Evolutionary conservation across 2,329 filamentous ascomycete species (phyloP).

Genomic region (Bipolaris victoriae): DNA sequence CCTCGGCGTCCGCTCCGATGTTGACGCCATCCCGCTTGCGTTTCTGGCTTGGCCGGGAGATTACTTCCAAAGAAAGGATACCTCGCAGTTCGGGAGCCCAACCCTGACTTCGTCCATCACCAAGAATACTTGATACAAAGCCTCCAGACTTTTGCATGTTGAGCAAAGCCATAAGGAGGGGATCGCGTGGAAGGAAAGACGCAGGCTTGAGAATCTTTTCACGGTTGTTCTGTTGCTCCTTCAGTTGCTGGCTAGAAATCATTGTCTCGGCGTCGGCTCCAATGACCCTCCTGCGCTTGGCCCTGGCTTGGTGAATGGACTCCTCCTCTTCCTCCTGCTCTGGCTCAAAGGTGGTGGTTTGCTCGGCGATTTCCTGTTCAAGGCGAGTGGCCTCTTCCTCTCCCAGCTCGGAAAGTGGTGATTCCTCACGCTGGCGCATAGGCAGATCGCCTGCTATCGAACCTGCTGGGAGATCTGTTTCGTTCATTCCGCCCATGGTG

Average conservation of each 20-base stretch:
- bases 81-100: constrained; percentile 94
- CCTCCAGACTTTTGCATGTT: constrained; percentile 90
- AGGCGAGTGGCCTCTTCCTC: constrained; percentile 65
- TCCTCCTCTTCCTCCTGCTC: constrained; percentile 61
- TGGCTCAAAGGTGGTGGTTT: constrained; percentile 41
- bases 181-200: constrained; percentile 84
- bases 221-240: constrained; percentile 83
- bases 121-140: constrained; percentile 86
- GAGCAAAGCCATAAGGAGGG: constrained; percentile 83
- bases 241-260: constrained; percentile 77
- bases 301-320: constrained; percentile 69
- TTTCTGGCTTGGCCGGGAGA: constrained; percentile 82
- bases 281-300: constrained; percentile 81
- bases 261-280: constrained; percentile 81
- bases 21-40: constrained; percentile 90
- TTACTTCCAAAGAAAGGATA: constrained; percentile 85
- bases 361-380: constrained; percentile 63
- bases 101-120: constrained; percentile 74
- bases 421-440: constrained; percentile 53
- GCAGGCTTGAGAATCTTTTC: constrained; percentile 84
- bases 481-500: constrained; percentile 57
- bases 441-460: constrained; percentile 58
- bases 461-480: constrained; percentile 47
- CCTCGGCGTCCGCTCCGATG: constrained; percentile 75
- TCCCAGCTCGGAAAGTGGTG: constrained; percentile 61